Percentiles rank a stretch among this genome's conserved stretches.
Evolutionary conservation across 805 yeast species (phyloP).

Genomic region (Pichia insulana): DNA sequence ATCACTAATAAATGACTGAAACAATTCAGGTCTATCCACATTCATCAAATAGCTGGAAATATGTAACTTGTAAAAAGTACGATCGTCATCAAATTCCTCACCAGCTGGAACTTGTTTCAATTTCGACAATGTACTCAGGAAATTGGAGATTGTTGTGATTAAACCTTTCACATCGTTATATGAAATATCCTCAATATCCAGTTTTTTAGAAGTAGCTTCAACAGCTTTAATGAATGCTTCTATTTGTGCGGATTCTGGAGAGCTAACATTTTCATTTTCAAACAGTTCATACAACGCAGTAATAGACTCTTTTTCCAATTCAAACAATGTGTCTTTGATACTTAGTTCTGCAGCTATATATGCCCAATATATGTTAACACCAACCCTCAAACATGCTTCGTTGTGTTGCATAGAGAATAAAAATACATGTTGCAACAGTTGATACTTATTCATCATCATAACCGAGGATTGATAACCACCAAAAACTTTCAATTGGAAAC

Average conservation of each 20-base stretch:
- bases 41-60: constrained; percentile 69
- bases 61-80: constrained; percentile 70
- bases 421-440: constrained; percentile 55
- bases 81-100: constrained; percentile 78
- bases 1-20: constrained; percentile 69
- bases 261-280: constrained; percentile 41
- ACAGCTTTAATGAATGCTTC: constrained; percentile 42
- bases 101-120: constrained; percentile 69
- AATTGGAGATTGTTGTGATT: constrained; percentile 48
- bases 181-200: constrained; percentile 61
- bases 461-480: constrained; percentile 70
- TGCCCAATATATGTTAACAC: constrained; percentile 64
- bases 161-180: constrained; percentile 40
- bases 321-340: constrained; percentile 47
- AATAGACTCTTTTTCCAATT: constrained; percentile 55
- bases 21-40: constrained; percentile 70
- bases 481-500: constrained; percentile 53
- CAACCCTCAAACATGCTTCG: constrained; percentile 47
- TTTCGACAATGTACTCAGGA: constrained; percentile 56
- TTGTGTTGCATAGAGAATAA: constrained; percentile 63
- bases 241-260: constrained; percentile 50
- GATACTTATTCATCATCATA: constrained; percentile 43
- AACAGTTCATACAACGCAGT: constrained; percentile 58
- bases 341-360: constrained; percentile 60
- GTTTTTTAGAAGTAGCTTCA: constrained; percentile 35